Evolutionary conservation across 768 basidiomycete genomes (phyloP).

Genomic region (Phlebiopsis gigantea): DNA sequence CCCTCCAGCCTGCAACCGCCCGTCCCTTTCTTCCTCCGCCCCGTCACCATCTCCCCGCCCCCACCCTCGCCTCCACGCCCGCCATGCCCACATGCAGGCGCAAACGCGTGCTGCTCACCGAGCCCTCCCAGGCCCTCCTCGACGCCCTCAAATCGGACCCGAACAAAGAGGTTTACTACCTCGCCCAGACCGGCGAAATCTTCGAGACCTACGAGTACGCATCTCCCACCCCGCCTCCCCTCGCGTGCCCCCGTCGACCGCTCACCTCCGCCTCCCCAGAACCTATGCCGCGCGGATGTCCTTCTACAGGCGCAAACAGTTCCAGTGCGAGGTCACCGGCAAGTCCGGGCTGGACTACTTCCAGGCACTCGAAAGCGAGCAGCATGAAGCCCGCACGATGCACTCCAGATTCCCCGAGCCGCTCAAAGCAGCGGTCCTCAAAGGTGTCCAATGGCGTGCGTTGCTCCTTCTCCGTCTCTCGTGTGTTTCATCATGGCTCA

Average conservation of each 20-base stretch:
- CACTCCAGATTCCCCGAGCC: constrained; percentile 90
- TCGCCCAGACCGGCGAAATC: constrained; percentile 93
- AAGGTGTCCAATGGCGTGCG: constrained; percentile 96
- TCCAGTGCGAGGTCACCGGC: constrained; percentile 96
- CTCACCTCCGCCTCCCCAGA: constrained; percentile 25
- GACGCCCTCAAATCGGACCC: constrained; percentile 60
- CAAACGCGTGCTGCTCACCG: constrained; percentile 85
- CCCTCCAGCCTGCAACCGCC: constrained; percentile 21
- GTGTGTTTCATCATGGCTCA: not conserved
- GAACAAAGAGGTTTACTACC: constrained; percentile 80
- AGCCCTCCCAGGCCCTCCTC: constrained; percentile 68
- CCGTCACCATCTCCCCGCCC: constrained; percentile 27
- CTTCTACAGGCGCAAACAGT: constrained; percentile 91
- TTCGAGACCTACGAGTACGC: constrained; percentile 94
- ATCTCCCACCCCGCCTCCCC: constrained; percentile 22
- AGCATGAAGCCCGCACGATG: constrained; percentile 81
- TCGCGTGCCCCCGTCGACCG: not conserved
- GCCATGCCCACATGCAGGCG: constrained; percentile 83
- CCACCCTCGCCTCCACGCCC: constrained; percentile 18
- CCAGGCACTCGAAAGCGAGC: constrained; percentile 88
- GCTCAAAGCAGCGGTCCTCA: constrained; percentile 87
- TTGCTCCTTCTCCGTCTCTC: constrained; percentile 22
- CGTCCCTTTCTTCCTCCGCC: constrained; percentile 39
- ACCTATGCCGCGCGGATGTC: constrained; percentile 90
- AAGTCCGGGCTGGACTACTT: constrained; percentile 93